Evolutionary conservation across 352 stramenopile species (phyloP).

Genomic region (Phytophthora sojae): DNA sequence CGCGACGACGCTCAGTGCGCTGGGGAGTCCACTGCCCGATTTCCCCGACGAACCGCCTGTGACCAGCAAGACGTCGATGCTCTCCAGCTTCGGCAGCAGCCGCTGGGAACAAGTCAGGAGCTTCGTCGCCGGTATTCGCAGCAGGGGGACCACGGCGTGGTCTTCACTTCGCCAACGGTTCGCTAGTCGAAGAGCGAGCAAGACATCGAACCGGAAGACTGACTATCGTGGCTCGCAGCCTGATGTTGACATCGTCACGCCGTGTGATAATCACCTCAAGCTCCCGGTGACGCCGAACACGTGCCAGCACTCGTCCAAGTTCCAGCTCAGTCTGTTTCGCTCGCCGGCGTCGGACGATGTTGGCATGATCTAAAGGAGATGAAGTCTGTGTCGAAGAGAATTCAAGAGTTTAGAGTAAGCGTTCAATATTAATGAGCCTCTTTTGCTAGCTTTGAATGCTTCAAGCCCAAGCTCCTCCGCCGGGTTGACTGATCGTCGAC

Average conservation of each 20-base stretch:
- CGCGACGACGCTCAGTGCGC: slow-evolving; percentile 31
- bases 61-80: slow-evolving; percentile 20
- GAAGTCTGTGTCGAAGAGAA: too few relatives aligned
- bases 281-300: slow-evolving; percentile 14
- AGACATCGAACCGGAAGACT: slow-evolving; percentile 1
- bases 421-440: too few relatives aligned
- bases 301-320: slow-evolving; percentile 33
- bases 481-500: too few relatives aligned
- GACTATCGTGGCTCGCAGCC: slow-evolving; percentile 9
- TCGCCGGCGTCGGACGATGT: slow-evolving; percentile 20
- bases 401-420: too few relatives aligned
- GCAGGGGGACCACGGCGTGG: slow-evolving; percentile 6
- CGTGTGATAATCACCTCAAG: slow-evolving; percentile 10
- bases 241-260: slow-evolving; percentile 30
- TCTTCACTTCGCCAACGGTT: slow-evolving; percentile 16
- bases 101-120: slow-evolving; percentile 22
- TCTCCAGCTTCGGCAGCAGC: slow-evolving; percentile 14
- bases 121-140: slow-evolving; percentile 18
- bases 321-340: slow-evolving; percentile 28
- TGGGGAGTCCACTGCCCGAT: slow-evolving; percentile 25
- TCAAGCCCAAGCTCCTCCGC: too few relatives aligned
- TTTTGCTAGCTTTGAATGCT: too few relatives aligned
- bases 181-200: neutral
- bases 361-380: slow-evolving; percentile 28
- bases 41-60: slow-evolving; percentile 5